Evolutionary conservation across 2,329 filamentous ascomycete genomes (phyloP).

Genomic region (Pseudogymnoascus sp.): DNA sequence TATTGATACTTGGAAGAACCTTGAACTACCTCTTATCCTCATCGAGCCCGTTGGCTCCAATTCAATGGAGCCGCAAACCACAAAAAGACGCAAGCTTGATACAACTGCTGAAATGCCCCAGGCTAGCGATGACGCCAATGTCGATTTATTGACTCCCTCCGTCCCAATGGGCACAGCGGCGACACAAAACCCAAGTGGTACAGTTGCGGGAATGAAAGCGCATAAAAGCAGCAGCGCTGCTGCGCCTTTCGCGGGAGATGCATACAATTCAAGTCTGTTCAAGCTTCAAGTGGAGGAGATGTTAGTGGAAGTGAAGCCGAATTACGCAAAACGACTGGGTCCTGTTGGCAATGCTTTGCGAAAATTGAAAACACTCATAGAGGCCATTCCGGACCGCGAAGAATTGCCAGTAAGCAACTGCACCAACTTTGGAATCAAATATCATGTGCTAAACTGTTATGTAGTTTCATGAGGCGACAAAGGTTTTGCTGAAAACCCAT

Average conservation of each 20-base stretch:
- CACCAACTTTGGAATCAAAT: background rate
- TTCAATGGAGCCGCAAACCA: slow-evolving; percentile 20
- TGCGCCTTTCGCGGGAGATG: slow-evolving; percentile 33
- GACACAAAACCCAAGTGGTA: slow-evolving; percentile 22
- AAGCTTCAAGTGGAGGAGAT: slow-evolving; percentile 62
- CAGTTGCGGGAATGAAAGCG: background rate
- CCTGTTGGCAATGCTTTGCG: slow-evolving; percentile 47
- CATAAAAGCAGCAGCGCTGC: slow-evolving; percentile 18
- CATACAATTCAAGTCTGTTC: slow-evolving; percentile 61
- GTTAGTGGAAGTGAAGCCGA: slow-evolving; percentile 47
- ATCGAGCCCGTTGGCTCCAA: background rate
- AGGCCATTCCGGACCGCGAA: slow-evolving; percentile 44
- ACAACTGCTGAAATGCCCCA: slow-evolving; percentile 11
- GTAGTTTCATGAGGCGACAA: slow-evolving; percentile 61
- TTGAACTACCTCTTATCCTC: slow-evolving; percentile 2
- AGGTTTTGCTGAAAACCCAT: slow-evolving; percentile 59
- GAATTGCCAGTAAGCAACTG: slow-evolving; percentile 35
- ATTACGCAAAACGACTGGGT: slow-evolving; percentile 49
- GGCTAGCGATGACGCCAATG: slow-evolving; percentile 10
- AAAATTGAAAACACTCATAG: slow-evolving; percentile 49
- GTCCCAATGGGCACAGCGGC: slow-evolving; percentile 12
- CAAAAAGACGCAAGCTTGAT: slow-evolving; percentile 31
- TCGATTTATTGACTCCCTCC: background rate
- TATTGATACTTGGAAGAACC: background rate
- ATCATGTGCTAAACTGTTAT: background rate